Evolutionary conservation across 257 asterid species (phyloP), one percentile per base, ranked within the genome.

Genomic region (Nicotiana tomentosiformis): DNA sequence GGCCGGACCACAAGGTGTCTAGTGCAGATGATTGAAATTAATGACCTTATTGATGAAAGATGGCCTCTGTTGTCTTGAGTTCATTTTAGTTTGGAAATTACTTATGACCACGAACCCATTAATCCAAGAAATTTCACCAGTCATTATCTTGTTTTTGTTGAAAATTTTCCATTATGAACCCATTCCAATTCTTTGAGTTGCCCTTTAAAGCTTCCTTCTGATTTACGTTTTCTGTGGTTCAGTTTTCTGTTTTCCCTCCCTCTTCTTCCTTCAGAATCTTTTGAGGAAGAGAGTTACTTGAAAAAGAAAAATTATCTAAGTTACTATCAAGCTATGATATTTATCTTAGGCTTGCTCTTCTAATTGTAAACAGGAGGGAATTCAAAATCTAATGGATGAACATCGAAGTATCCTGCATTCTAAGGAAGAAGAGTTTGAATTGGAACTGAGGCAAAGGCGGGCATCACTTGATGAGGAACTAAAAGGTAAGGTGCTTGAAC

Each of bases 321-420:
- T 10, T 26, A 74, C 64, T 14, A 74, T 49, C n/a, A 74, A 74
- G 29, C 23, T 49, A n/a, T 56, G 65, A 12, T 49, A 62, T 66
- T 77, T 49, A 82, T 66, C 70, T 49, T 78, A 7, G 43, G 10
- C 33, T 83, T 62, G 84, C 46, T 60, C 62, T 78, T 82, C 85
- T 79, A 64, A 81, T 68, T 77, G 33, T 86, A 32, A 87, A 86
- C 90, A 96, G 99, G 83, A 83, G 82, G 99, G 92, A 88, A 89
- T 94, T 86, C 98, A 96, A 94, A 92, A 91, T 84, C 93, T 92
- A 82, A 83, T 93, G 89, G 97, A 96, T 84, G 94, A 96, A 85
- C 99, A 96, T 87, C 91, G 88, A 78, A 64, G 81, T 29, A 46
- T 72, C 83, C 86, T 96, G 88, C 94, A 86, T 86, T 86, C 88